Conservation (phyloP, 495 filamentous ascomycete species). For the Penicillium steckii region DNA sequence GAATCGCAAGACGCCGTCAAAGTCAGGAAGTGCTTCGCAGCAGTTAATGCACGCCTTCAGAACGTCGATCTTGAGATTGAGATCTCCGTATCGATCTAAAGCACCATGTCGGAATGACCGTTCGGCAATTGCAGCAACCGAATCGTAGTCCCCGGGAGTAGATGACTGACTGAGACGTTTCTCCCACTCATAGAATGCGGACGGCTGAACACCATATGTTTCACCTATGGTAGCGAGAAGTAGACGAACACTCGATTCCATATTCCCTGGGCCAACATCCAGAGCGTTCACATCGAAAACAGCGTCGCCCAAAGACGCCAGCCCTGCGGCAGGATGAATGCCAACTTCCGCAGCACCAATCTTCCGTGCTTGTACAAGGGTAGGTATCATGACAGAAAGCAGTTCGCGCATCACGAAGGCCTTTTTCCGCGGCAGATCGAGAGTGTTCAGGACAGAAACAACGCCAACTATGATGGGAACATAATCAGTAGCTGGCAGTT, state of each 20-base stretch:
- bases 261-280: conserved; percentile 71
- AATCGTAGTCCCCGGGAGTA: conserved; percentile 35
- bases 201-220: conserved; percentile 47
- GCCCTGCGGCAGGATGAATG: conserved; percentile 86
- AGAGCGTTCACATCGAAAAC: conserved; percentile 60
- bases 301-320: conserved; percentile 60
- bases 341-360: conserved; percentile 91
- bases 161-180: conserved; percentile 27
- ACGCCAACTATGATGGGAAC: conserved; percentile 80
- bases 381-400: conserved; percentile 76
- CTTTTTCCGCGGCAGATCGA: conserved; percentile 83
- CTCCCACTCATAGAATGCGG: conserved; percentile 36
- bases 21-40: conserved; percentile 90
- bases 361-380: conserved; percentile 87
- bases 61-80: conserved; percentile 77
- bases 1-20: conserved; percentile 81
- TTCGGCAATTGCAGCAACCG: conserved; percentile 41
- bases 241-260: conserved; percentile 68
- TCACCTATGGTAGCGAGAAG: conserved; percentile 55
- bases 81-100: conserved; percentile 43
- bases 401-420: conserved; percentile 83
- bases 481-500: conserved; percentile 67
- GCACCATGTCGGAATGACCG: conserved; percentile 40
- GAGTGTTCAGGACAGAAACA: conserved; percentile 69
- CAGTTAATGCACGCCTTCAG: conserved; percentile 82